Evolutionary conservation across 2,329 filamentous ascomycete species (phyloP).

Genomic region (Colletotrichum salicis): DNA sequence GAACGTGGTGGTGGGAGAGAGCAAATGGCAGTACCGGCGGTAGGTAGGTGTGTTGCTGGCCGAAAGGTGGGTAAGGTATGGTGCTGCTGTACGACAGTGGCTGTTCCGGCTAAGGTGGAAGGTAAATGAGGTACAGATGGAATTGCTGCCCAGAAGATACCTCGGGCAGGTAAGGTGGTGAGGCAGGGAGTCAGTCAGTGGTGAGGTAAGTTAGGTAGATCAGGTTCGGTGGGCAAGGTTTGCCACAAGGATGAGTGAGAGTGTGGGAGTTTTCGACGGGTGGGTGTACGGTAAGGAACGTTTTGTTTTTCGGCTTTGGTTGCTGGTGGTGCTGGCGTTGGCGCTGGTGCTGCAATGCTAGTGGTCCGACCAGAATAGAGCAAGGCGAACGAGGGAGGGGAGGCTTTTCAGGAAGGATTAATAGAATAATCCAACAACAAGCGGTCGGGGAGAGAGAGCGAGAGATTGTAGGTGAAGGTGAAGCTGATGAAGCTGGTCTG

Average conservation of each 20-base stretch:
- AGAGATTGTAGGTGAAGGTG: neutral
- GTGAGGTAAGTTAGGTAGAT: conserved; percentile 7
- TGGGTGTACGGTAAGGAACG: conserved; percentile 2
- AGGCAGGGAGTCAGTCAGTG: conserved; percentile 8
- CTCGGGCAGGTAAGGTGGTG: conserved; percentile 14
- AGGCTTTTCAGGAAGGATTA: neutral
- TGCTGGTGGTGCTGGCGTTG: neutral
- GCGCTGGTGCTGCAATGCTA: neutral
- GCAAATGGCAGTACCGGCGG: conserved; percentile 18
- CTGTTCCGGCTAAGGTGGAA: conserved; percentile 25
- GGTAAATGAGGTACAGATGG: conserved; percentile 21
- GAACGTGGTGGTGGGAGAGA: conserved; percentile 3
- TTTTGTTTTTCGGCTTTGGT: conserved; percentile 4
- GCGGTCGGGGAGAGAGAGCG: neutral
- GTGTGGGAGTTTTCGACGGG: conserved; percentile 17
- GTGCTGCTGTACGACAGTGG: conserved; percentile 19
- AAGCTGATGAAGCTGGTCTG: neutral
- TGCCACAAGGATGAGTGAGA: conserved; percentile 33
- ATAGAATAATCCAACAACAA: conserved; percentile 17
- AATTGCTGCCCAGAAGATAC: conserved; percentile 16
- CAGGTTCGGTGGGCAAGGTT: conserved; percentile 23
- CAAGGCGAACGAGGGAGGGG: neutral
- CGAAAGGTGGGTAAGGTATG: neutral
- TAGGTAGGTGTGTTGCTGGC: conserved; percentile 9
- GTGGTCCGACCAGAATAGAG: conserved; percentile 14